Evolutionary conservation across 805 yeast genomes (phyloP).

Genomic region (Candida schatavii): DNA sequence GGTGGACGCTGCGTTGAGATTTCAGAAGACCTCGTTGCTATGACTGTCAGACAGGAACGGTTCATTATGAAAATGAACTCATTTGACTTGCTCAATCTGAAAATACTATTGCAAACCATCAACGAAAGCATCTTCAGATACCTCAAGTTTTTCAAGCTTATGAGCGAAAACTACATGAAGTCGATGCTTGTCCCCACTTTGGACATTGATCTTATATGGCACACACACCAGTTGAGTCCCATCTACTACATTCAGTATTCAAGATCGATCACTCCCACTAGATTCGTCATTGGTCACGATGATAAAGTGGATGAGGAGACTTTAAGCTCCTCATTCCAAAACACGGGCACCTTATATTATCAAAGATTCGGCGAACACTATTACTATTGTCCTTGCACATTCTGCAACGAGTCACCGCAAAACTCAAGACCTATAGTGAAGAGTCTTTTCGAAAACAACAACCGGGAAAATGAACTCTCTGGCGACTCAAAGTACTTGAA

Average conservation of each 20-base stretch:
- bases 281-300: constrained; percentile 14
- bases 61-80: constrained; percentile 16
- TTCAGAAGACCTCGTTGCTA: constrained; percentile 15
- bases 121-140: constrained; percentile 14
- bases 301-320: constrained; percentile 14
- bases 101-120: constrained; percentile 9
- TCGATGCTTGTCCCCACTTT: constrained; percentile 15
- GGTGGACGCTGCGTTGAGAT: constrained; percentile 6
- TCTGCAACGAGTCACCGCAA: constrained; percentile 1
- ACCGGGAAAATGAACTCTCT: neutral
- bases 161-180: constrained; percentile 1
- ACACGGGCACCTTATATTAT: constrained; percentile 9
- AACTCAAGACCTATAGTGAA: constrained; percentile 2
- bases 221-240: constrained; percentile 16
- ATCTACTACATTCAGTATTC: constrained; percentile 10
- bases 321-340: constrained; percentile 10
- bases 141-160: constrained; percentile 9
- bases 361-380: constrained; percentile 2
- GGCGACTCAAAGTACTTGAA: constrained; percentile 1
- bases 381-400: constrained; percentile 1
- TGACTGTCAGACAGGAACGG: constrained; percentile 13
- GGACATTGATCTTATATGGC: constrained; percentile 21
- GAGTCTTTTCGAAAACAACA: constrained; percentile 1
- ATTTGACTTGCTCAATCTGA: constrained; percentile 15
- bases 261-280: constrained; percentile 1